A percentile compares a stretch with the other conserved stretches of the same genome.
Evolutionary conservation across 306 rosid species (phyloP).

Genomic region (Hippophae gyantsensis): DNA sequence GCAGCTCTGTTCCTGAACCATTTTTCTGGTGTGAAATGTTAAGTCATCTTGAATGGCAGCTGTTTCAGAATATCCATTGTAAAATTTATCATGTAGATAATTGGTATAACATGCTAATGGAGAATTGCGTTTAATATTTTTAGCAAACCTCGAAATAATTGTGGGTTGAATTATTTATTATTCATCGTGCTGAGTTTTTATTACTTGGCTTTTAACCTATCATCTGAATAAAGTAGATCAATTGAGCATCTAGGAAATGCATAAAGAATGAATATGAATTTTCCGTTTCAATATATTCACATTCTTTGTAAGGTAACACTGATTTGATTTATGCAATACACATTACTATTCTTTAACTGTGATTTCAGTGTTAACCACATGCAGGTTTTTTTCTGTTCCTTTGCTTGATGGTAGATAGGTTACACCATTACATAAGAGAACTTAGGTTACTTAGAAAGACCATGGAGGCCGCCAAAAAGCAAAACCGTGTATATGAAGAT

Average conservation of each 20-base stretch:
- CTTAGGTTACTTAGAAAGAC: constrained; percentile 78
- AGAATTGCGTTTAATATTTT: too few species aligned
- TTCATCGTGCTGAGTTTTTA: too few species aligned
- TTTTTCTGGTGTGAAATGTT: too few species aligned
- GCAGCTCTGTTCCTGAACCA: too few species aligned
- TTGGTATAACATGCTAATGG: too few species aligned
- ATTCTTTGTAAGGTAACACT: not conserved
- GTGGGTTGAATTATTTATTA: too few species aligned
- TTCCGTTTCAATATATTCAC: not conserved
- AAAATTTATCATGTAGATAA: too few species aligned
- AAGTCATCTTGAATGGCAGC: too few species aligned
- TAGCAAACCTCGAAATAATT: too few species aligned
- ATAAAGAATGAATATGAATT: not conserved
- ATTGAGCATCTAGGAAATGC: not conserved
- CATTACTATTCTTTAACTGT: constrained; percentile 7
- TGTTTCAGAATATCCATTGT: too few species aligned
- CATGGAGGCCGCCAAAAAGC: constrained; percentile 88
- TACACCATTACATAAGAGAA: constrained; percentile 88
- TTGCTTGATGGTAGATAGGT: constrained; percentile 73
- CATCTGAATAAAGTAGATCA: not conserved
- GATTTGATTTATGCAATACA: not conserved
- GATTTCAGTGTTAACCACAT: constrained; percentile 6
- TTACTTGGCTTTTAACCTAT: not conserved
- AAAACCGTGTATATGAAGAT: constrained; percentile 55
- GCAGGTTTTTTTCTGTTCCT: constrained; percentile 85